Evolutionary conservation across 2,329 filamentous ascomycete species (phyloP), one percentile per base, ranked within the genome.

Genomic region (Talaromyces sp.): DNA sequence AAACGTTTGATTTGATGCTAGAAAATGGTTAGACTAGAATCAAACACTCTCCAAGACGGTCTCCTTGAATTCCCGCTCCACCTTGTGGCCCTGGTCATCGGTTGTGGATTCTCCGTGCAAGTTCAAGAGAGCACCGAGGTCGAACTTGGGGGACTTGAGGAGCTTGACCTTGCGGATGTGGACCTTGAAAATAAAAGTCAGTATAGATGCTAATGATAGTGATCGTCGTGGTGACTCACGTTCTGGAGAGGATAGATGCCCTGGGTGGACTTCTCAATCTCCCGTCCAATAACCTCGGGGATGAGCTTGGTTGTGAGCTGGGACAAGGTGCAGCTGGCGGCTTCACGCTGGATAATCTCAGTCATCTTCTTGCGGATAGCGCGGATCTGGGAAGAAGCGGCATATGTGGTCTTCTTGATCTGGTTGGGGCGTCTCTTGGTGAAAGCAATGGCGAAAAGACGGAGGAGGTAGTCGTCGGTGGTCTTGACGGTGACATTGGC

Each of bases 101-200:
- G 92, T 93, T 78, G 88, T 90, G 69, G 93, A 96, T 88, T 99
- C 95, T 84, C 95, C 95, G 86, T 99, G 95, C 77, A 99, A 90
- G 82, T 90, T 90, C 83, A 99, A 90, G 74, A 99, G 89, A 75
- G 92, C 90, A 83, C 95, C 95, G 72, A 99, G 90, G 80, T 99
- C 95, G 86, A 99, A 98, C 88, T 99, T 99, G 80, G 95, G 95
- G 73, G 90, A 83, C 90, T 99, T 99, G 75, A 99, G 87, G 75
- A 99, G 91, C 90, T 99, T 99, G 79, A 99, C 94, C 89, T 99
- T 99, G 84, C 95, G 93, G 84, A 99, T 97, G 87, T 99, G 95
- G 78, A 98, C 93, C 93, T 27, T 98, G 75, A 10, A 69, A 45
- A 61, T 22, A 22, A 25, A 68, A 71, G 84, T 72, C 84, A 76